phyloP scores from a whole-genome alignment of 179 eudicot genomes.

The Gypsophila paniculata region DNA sequence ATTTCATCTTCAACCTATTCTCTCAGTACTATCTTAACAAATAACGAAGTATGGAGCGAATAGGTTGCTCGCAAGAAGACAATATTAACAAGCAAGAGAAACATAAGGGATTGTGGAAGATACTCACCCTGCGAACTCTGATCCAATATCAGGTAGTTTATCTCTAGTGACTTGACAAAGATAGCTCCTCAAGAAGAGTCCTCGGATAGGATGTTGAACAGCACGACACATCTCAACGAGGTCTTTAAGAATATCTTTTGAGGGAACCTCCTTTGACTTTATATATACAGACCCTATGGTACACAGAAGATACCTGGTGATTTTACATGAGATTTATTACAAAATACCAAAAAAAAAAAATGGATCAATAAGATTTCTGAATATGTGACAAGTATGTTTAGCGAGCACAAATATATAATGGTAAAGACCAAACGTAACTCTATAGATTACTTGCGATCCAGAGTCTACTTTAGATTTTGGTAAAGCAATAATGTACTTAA shows the following conservation, averaged over 20 bases:
- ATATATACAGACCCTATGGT: conserved; percentile 96
- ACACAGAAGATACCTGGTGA: conserved; percentile 81
- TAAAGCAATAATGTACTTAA: not conserved
- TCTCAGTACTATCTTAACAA: not conserved
- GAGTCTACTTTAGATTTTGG: not conserved
- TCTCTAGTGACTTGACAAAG: conserved; percentile 92
- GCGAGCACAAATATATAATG: not conserved
- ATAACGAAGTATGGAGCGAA: not conserved
- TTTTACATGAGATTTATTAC: conserved; percentile 8
- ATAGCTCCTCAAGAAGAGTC: conserved; percentile 92
- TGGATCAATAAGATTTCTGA: not conserved
- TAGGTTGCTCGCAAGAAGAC: not conserved
- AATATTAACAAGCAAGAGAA: conserved; percentile 9
- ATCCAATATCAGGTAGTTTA: conserved; percentile 82
- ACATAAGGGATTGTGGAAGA: not conserved
- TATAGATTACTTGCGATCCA: not conserved
- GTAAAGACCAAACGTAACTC: not conserved
- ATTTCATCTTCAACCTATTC: not conserved
- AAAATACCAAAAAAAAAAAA: conserved; percentile 1
- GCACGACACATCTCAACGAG: conserved; percentile 98
- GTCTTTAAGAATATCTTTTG: conserved; percentile 85
- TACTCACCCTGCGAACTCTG: conserved; percentile 79
- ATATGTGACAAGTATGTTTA: not conserved
- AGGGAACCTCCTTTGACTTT: conserved; percentile 83
- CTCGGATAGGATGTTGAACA: conserved; percentile 94